Conservation (phyloP, 2,329 filamentous ascomycete genomes). For the Ophiostoma himal-ulmi region DNA sequence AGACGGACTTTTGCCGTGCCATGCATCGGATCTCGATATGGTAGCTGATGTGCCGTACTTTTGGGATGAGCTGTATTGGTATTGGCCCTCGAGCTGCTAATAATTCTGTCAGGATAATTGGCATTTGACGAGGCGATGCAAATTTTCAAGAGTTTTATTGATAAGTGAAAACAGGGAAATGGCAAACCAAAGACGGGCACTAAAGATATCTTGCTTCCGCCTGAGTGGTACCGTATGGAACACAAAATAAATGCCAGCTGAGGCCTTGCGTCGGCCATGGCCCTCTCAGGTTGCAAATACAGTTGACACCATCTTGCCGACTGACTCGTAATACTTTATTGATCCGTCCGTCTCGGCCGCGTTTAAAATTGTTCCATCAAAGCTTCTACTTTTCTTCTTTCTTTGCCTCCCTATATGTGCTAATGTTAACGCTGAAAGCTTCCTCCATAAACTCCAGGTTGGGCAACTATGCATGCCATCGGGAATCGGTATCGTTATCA, state of each 20-base stretch:
- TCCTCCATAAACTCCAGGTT: neutral
- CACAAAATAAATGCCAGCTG: neutral
- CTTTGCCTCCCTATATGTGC: neutral
- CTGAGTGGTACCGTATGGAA: neutral
- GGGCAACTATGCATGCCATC: neutral
- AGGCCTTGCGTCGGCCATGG: neutral
- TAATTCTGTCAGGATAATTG: neutral
- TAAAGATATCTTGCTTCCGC: neutral
- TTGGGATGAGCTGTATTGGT: neutral
- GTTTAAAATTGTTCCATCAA: neutral
- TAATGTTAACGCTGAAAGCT: neutral
- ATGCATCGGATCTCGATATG: neutral
- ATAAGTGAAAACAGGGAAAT: neutral
- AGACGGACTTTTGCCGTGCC: neutral
- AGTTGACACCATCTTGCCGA: neutral
- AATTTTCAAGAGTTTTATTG: neutral
- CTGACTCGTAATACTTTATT: neutral
- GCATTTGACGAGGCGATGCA: neutral
- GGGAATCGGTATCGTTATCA: neutral
- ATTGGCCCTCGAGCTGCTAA: neutral
- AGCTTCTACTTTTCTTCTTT: neutral
- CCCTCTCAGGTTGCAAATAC: neutral
- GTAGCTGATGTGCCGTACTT: neutral
- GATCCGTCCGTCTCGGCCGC: slow-evolving; percentile 2
- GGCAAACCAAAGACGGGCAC: slow-evolving; percentile 1